Evolutionary conservation across 768 basidiomycete genomes (phyloP), one percentile per base, ranked within the genome.

Genomic region (Leucogyrophana mollusca): DNA sequence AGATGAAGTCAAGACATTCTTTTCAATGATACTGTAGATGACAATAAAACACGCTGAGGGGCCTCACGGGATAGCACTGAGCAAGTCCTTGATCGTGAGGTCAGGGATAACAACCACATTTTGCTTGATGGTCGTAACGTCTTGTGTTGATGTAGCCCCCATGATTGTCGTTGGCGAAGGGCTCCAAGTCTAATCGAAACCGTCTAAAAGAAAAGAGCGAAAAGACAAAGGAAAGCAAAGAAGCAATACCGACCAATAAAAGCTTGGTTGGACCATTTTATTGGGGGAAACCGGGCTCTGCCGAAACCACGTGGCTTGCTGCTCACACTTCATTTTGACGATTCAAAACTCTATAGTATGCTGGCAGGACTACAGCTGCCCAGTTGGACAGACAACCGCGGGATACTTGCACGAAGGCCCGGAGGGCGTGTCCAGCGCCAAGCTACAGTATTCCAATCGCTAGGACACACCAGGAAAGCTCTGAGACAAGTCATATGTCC

Each of bases 51-150:
- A 46, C 34, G 16, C 5, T 45, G 32, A 51, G 43, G 35, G n/a
- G 23, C 76, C 85, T 52, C 59, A 90, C 82, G 94, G 94, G 60
- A 96, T 94, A 14, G 77, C 81, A 37, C 78, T 78, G 42, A 94
- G 76, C 56, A 95, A 62, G 58, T 96, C 88, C 73, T 94, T 96
- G 66, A 94, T 78, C 32, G 88, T 77, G 51, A 92, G 78, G 73
- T 92, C 85, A 17, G 93, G 93, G 52, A 95, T 87, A 21, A 77
- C 59, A 49, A 80, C 78, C 39, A 77, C 73, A 34, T 70, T 76
- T 68, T 88, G 87, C 50, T 83, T 73, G 39, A 75, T 58, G 45
- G 61, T 65, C 47, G 60, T 59, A 17, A 56, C 35, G 37, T 50
- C 55, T 20, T 57, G 34, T 40, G 51, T 47, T 11, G 47, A 45